Evolutionary conservation across 1,139 yeast genomes (phyloP).

Genomic region (Pichia sp.): DNA sequence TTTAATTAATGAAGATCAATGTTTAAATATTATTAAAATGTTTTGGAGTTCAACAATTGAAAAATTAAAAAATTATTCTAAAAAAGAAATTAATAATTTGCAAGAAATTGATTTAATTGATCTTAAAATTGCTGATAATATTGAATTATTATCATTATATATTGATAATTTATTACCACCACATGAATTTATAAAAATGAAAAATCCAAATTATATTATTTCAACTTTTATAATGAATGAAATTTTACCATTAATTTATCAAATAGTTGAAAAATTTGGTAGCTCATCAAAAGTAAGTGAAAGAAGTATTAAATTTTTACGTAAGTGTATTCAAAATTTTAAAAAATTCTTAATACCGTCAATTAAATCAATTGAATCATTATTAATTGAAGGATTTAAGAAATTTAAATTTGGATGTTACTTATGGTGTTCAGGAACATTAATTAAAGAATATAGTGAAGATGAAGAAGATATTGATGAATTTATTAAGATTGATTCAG

Average conservation of each 20-base stretch:
- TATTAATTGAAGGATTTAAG: constrained; percentile 63
- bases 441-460: constrained; percentile 58
- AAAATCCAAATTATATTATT: constrained; percentile 41
- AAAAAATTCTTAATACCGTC: constrained; percentile 57
- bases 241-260: constrained; percentile 50
- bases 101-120: constrained; percentile 33
- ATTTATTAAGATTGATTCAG: constrained; percentile 23
- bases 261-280: constrained; percentile 50
- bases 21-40: constrained; percentile 43
- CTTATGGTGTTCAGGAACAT: constrained; percentile 83
- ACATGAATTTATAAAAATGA: constrained; percentile 12
- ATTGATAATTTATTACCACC: constrained; percentile 53
- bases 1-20: constrained; percentile 28
- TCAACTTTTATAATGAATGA: constrained; percentile 51
- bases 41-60: constrained; percentile 65
- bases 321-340: constrained; percentile 62
- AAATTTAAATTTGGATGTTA: constrained; percentile 72
- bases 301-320: constrained; percentile 61
- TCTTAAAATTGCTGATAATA: constrained; percentile 59
- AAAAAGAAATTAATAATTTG: constrained; percentile 13
- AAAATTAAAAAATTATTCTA: constrained; percentile 31
- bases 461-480: constrained; percentile 9
- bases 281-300: constrained; percentile 60
- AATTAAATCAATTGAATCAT: constrained; percentile 56
- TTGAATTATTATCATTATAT: constrained; percentile 70